Percentiles rank a stretch among this genome's conserved stretches.
Conservation (phyloP, 306 rosid genomes). For the Abrus pulchellus region DNA sequence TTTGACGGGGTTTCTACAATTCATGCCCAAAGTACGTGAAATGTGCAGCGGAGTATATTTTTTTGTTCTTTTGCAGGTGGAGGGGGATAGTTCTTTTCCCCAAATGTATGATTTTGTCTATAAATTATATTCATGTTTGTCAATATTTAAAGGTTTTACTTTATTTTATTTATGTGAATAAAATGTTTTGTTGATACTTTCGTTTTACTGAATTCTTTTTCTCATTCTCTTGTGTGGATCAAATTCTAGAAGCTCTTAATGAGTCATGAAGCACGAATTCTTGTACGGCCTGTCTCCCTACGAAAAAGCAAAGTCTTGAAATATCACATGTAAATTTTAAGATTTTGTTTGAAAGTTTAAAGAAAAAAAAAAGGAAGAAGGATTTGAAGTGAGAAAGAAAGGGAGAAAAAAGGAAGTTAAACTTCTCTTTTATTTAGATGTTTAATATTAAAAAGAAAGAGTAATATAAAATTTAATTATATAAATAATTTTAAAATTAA, state of each 20-base stretch:
- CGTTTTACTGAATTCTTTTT: slow-evolving; percentile 18
- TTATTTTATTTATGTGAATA: slow-evolving; percentile 18
- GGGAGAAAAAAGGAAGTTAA: too few relatives aligned
- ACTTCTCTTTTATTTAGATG: too few relatives aligned
- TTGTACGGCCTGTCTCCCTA: not conserved
- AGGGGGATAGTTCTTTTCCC: slow-evolving; percentile 27
- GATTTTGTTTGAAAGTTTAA: too few relatives aligned
- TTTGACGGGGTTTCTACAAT: slow-evolving; percentile 44
- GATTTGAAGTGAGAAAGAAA: too few relatives aligned
- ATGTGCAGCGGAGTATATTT: slow-evolving; percentile 27
- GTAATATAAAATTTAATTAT: too few relatives aligned
- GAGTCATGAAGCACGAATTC: slow-evolving; percentile 25
- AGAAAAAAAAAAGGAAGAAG: too few relatives aligned
- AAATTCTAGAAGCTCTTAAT: slow-evolving; percentile 26
- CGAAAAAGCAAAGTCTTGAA: not conserved
- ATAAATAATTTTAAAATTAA: too few relatives aligned
- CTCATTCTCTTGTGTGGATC: not conserved
- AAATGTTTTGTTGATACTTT: slow-evolving; percentile 20
- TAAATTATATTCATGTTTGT: slow-evolving; percentile 37
- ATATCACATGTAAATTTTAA: not conserved
- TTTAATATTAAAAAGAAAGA: too few relatives aligned
- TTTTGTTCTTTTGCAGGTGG: slow-evolving; percentile 21
- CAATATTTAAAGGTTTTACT: slow-evolving; percentile 28
- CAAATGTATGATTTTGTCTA: slow-evolving; percentile 45
- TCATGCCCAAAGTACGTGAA: slow-evolving; percentile 44